Base-by-base conservation (phyloP, 257 asterid species). In the Haberlea rhodopensis region DNA sequence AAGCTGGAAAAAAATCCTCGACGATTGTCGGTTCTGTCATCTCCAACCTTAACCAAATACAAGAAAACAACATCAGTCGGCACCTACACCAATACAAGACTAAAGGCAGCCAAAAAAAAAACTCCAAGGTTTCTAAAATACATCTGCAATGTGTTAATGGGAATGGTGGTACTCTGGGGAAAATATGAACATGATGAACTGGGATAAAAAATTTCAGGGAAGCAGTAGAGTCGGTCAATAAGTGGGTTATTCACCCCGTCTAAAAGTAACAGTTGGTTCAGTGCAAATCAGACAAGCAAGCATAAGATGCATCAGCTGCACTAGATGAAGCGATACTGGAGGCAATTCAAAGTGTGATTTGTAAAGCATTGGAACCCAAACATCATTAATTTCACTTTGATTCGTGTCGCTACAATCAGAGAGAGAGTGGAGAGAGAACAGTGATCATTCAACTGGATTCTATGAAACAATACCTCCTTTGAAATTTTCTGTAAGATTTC, bases 1-100 rank as follows among this genome's bases (percentile, higher is more conserved):
- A 88, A 77, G n/a, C 95, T 55, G 15, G 98, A 87, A 69, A 89
- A 88, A 57, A 91, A 85, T 27, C 98, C 95, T 70, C 90, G 86
- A n/a, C 85, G 84, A 20, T 81, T 85, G 63, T 88, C 90, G 18
- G 78, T 85, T 52, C 83, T 91, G 37, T 85, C 97, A 46, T 78
- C 83, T 60, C 82, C 95, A 32, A 87, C 94, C 99, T 92, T 87
- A 63, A 27, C 11, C 72, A 65, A 59, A 74, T 28, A 27, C n/a
- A n/a, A n/a, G n/a, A n/a, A n/a, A n/a, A n/a, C n/a, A n/a, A n/a
- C 59, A 56, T 63, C 19, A 5, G 16, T 25, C 2, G 62, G 54
- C 31, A 34, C 23, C 54, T 10, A 18, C 8, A 15, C 11, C 31
- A 22, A 46, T 16, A 15, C 16, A 34, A 37, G 46, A 10, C 18